These are phyloP conservation scores for Dioscorea zingiberensis DNA, from an alignment of 106 monocot genomes.

Conservation along the genomic window DNA sequence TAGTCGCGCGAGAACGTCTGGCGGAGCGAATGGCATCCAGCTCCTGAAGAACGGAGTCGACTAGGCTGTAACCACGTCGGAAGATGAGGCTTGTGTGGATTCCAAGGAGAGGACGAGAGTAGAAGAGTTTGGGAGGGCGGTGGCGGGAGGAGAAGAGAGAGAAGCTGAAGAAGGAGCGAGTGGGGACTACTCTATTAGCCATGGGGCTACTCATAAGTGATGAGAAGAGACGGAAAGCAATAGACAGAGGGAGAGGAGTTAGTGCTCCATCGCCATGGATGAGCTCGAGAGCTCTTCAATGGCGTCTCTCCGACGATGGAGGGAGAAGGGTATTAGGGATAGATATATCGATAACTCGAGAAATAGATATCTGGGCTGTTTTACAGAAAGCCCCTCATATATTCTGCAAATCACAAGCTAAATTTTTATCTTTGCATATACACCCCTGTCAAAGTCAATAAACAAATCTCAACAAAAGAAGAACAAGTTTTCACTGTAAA, in stretches of 20 bases:
- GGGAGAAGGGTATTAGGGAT: neutral
- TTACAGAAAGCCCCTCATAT: too few relatives aligned
- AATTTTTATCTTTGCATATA: too few relatives aligned
- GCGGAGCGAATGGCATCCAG: constrained; percentile 25
- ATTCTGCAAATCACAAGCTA: too few relatives aligned
- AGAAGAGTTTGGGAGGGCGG: constrained; percentile 9
- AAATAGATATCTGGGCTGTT: neutral
- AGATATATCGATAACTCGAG: neutral
- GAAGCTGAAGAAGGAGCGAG: neutral
- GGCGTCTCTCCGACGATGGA: neutral
- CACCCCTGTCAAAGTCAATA: too few relatives aligned
- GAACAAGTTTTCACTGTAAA: too few relatives aligned
- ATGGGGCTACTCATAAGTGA: constrained; percentile 22
- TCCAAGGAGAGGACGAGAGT: constrained; percentile 10
- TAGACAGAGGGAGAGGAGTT: neutral
- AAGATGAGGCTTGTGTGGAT: neutral
- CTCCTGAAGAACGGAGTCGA: constrained; percentile 59
- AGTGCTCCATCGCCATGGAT: neutral
- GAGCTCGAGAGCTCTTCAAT: neutral
- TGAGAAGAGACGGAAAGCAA: constrained; percentile 1
- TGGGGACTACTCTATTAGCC: constrained; percentile 26
- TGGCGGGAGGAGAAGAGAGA: constrained; percentile 13
- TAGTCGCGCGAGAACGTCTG: constrained; percentile 23
- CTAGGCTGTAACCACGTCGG: constrained; percentile 30
- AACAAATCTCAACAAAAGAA: too few relatives aligned